Evolutionary conservation across 106 monocot genomes (phyloP), one percentile per base, ranked within the genome.

Genomic region (Gastrodia elata): DNA sequence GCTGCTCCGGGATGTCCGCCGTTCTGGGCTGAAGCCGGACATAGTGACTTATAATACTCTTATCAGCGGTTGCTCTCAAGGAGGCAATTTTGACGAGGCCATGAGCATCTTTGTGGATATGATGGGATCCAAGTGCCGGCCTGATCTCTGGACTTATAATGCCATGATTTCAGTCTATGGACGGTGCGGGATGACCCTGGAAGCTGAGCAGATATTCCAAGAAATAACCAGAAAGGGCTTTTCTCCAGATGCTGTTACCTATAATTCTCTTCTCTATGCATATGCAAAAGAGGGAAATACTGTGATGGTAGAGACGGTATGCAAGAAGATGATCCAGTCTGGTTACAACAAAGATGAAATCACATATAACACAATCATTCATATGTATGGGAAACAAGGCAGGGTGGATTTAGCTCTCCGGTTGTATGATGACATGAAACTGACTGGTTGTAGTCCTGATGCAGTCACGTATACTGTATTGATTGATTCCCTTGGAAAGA

Each of bases 101-200:
- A 67, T 79, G 65, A 76, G 37, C 46, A 77, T 98, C 30, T 93
- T 81, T 18, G 55, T 81, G 52, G 83, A 83, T 38, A 98, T 98
- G 97, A 58, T 68, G 11, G 78, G 68, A 16, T 76, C 86, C 0
- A 70, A 77, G 6, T 96, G 96, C 73, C 71, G 83, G 76, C 93
- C 97, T 2, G 97, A 98, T 57, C 80, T 98, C 8, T 98, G 97
- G 93, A 93, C 97, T 35, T 98, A 93, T 36, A 98, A 98, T 58
- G 81, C 83, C 4, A 88, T 98, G 97, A 71, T 98, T 5, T 90
- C 93, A 2, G 80, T 93, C 52, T 87, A 88, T 64, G 85, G 90
- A 9, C 82, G 97, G 67, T 77, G 81, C 34, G 90, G 90, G 35
- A 77, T 77, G 83, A 75, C 79, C 0, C 48, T 8, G 4, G 91